These are phyloP conservation scores for Quercus alba DNA, from an alignment of 306 rosid genomes.

Conservation along the genomic window DNA sequence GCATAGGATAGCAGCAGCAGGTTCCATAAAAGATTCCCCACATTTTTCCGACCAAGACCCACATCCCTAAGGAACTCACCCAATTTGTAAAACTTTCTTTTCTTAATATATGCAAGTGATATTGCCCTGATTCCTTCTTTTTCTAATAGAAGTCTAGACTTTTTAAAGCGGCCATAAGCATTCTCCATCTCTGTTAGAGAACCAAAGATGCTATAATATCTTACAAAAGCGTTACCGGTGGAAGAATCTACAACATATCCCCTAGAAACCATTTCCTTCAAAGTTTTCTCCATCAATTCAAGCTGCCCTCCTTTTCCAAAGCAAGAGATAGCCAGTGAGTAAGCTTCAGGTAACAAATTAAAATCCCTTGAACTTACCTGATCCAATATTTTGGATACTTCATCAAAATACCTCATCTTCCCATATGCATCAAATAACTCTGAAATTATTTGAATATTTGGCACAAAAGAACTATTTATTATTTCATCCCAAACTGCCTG, in stretches of 20 bases:
- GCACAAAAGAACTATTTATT: slow-evolving; percentile 51
- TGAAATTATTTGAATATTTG: slow-evolving; percentile 44
- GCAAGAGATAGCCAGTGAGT: slow-evolving; percentile 66
- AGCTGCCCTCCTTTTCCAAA: slow-evolving; percentile 75
- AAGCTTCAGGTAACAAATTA: slow-evolving; percentile 50
- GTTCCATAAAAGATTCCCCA: slow-evolving; percentile 87
- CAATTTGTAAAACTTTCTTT: slow-evolving; percentile 52
- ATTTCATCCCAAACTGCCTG: slow-evolving; percentile 55
- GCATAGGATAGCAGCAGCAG: slow-evolving; percentile 82
- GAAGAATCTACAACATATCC: slow-evolving; percentile 46
- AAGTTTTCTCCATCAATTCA: slow-evolving; percentile 67
- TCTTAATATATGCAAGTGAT: slow-evolving; percentile 56
- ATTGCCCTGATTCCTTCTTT: slow-evolving; percentile 62
- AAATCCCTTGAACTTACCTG: slow-evolving; percentile 39
- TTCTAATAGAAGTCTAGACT: slow-evolving; percentile 61
- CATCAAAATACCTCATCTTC: slow-evolving; percentile 31
- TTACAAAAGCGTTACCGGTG: slow-evolving; percentile 55
- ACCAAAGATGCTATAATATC: slow-evolving; percentile 61
- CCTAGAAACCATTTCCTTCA: slow-evolving; percentile 57
- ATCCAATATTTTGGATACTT: slow-evolving; percentile 36
- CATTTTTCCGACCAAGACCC: slow-evolving; percentile 68
- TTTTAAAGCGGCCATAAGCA: slow-evolving; percentile 58
- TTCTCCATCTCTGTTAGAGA: slow-evolving; percentile 70
- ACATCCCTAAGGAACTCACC: slow-evolving; percentile 77
- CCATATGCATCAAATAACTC: slow-evolving; percentile 48